phyloP scores from a whole-genome alignment of 768 basidiomycete species.

The Boletus subparvulus region DNA sequence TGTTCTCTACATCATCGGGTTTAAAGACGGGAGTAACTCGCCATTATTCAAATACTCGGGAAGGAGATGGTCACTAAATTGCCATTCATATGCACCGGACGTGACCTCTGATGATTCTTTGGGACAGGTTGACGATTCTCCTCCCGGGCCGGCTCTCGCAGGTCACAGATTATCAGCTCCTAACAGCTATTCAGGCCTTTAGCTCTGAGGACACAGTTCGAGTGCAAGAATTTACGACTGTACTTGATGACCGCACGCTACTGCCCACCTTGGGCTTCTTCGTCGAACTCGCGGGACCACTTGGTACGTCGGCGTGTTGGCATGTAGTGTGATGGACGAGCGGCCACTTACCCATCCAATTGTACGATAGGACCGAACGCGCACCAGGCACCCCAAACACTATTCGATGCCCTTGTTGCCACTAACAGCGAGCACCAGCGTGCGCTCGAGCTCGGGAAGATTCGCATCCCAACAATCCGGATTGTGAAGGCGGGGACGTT shows the following conservation, averaged over 20 bases:
- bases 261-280: conserved; percentile 12
- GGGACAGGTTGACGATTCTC: conserved; percentile 6
- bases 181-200: not conserved
- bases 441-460: not conserved
- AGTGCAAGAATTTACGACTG: conserved; percentile 17
- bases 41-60: conserved; percentile 15
- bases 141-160: not conserved
- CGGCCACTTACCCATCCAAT: not conserved
- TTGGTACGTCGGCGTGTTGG: conserved; percentile 5
- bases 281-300: conserved; percentile 7
- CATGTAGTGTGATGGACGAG: too few relatives aligned
- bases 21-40: not conserved
- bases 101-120: not conserved
- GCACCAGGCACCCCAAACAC: not conserved
- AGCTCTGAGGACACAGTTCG: conserved; percentile 1
- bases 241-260: conserved; percentile 11
- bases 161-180: conserved; percentile 8
- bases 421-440: not conserved
- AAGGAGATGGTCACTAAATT: conserved; percentile 16
- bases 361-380: conserved; percentile 1
- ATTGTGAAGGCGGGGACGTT: conserved; percentile 19
- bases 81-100: too few relatives aligned
- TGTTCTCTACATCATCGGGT: conserved; percentile 18
- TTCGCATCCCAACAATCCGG: conserved; percentile 19
- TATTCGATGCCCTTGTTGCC: conserved; percentile 11